Evolutionary conservation across 2,329 filamentous ascomycete genomes (phyloP), one percentile per base, ranked within the genome.

Genomic region (Tolypocladium endophyticum): DNA sequence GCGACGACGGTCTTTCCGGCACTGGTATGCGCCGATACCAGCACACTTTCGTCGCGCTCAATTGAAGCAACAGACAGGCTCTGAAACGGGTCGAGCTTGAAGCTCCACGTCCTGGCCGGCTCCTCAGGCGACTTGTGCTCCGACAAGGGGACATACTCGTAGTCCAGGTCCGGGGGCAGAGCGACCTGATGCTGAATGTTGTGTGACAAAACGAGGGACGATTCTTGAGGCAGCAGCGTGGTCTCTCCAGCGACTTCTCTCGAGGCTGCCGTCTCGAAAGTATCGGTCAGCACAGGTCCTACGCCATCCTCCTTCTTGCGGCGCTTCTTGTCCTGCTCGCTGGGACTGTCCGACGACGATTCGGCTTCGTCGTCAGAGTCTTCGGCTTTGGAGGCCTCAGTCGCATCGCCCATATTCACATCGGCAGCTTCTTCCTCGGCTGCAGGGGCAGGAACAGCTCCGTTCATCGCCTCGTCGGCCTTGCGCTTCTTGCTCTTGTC

Each of bases 171-270:
- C 12, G 93, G 92, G 2, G 94, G 94, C 25, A 99, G 81, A 16
- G 94, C 90, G 66, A 97, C 94, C 76, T 99, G 93, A 80, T 99
- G 94, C 75, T 96, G 92, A 67, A 99, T 96, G 77, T 99, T 96
- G 78, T 99, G 95, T 55, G 91, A 93, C 58, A 99, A 77, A 28
- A 96, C 87, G 35, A 99, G 85, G 7, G 88, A 85, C 55, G 85
- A 79, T 35, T 92, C 88, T 64, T 85, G 72, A 79, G 80, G 65
- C 20, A 82, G 77, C 59, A 86, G 80, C 11, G 90, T 92, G 38
- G 87, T 85, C 7, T 90, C 88, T 33, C 87, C 88, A 28, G 89
- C 90, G 45, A 99, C 83, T 74, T 97, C 90, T 79, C 93, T 84
- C 64, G 92, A 95, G 76, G 96, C 87, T 70, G 94, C 92, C 16